These are phyloP conservation scores for Diaporthe sp. DNA, from an alignment of 2,329 filamentous ascomycete genomes.

Conservation along the genomic window DNA sequence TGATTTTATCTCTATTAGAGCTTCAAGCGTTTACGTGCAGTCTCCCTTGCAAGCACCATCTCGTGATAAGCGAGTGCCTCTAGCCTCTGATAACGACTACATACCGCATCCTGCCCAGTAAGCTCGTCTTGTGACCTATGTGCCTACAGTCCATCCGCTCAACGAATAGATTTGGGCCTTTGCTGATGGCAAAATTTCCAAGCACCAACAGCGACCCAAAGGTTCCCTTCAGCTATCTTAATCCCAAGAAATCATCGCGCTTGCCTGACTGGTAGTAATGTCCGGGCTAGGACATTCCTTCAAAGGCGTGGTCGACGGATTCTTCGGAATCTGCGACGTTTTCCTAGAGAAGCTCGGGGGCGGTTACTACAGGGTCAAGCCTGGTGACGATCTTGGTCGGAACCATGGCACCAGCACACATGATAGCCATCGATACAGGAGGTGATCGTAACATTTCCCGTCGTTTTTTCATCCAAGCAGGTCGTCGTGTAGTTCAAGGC, in stretches of 20 bases:
- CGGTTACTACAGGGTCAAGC: slow-evolving; percentile 16
- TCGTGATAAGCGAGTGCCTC: neutral
- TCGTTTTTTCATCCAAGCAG: neutral
- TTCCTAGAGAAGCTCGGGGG: slow-evolving; percentile 20
- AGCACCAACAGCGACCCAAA: neutral
- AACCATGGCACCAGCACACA: neutral
- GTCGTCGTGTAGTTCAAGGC: neutral
- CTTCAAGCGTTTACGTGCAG: neutral
- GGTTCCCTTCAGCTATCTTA: neutral
- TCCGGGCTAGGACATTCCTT: slow-evolving; percentile 14
- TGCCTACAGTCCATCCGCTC: neutral
- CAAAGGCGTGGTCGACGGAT: neutral
- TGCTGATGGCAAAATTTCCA: neutral
- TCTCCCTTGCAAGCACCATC: neutral
- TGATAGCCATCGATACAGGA: neutral
- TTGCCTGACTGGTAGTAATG: neutral
- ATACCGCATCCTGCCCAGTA: neutral
- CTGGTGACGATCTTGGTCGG: slow-evolving; percentile 11
- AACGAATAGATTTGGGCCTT: no score
- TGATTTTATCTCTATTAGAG: neutral
- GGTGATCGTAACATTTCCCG: neutral
- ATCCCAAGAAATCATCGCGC: fast-evolving
- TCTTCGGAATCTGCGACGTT: slow-evolving; percentile 15
- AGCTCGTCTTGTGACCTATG: neutral
- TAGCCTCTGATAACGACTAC: neutral